phyloP scores from a whole-genome alignment of 2,329 filamentous ascomycete species.

The Aspergillus unguis region DNA sequence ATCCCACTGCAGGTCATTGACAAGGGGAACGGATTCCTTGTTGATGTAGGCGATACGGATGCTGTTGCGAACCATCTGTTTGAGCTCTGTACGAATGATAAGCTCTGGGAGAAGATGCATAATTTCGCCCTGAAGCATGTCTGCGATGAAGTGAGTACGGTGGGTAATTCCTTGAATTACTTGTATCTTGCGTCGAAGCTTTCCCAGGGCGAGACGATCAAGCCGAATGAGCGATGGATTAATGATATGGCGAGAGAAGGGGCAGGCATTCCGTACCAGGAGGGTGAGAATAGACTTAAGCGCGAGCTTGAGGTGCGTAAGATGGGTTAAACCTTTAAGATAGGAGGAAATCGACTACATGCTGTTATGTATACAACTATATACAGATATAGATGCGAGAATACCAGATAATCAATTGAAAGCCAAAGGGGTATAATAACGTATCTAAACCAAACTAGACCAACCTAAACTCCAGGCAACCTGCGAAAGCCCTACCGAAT shows the following conservation, averaged over 20 bases:
- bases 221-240: slow-evolving; percentile 64
- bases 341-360: neutral
- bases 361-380: no score
- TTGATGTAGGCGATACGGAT: slow-evolving; percentile 66
- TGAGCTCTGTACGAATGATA: slow-evolving; percentile 62
- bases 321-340: slow-evolving; percentile 11
- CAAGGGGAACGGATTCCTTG: slow-evolving; percentile 68
- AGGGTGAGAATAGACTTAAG: slow-evolving; percentile 59
- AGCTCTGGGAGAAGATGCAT: slow-evolving; percentile 65
- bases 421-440: slow-evolving; percentile 10
- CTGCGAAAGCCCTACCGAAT: slow-evolving; percentile 28
- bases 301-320: slow-evolving; percentile 27
- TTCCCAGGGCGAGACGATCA: slow-evolving; percentile 55
- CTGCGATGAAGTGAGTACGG: slow-evolving; percentile 77
- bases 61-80: slow-evolving; percentile 66
- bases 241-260: slow-evolving; percentile 70
- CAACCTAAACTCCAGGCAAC: slow-evolving; percentile 4
- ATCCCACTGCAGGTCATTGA: slow-evolving; percentile 76
- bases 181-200: slow-evolving; percentile 71
- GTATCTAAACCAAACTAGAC: neutral
- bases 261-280: slow-evolving; percentile 57
- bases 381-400: neutral
- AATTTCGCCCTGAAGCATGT: slow-evolving; percentile 62
- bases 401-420: neutral
- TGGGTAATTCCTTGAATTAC: slow-evolving; percentile 74